Evolutionary conservation across 129 eudicot species (phyloP).

Genomic region (Centrapalus pauciflorus): DNA sequence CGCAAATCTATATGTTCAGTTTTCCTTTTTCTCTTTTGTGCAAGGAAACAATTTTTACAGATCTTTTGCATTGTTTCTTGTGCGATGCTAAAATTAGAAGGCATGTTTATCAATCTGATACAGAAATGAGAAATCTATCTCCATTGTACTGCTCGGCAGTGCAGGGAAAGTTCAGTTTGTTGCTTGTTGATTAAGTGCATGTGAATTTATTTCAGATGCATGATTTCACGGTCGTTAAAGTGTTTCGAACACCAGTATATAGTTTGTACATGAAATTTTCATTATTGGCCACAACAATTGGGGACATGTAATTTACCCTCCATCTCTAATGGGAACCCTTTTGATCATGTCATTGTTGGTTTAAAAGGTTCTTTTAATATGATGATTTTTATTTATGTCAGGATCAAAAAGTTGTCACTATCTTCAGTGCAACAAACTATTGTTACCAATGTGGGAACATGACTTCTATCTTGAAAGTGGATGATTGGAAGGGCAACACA

Average conservation of each 20-base stretch:
- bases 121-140: no score
- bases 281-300: no score
- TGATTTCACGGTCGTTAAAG: no score
- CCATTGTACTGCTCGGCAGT: no score
- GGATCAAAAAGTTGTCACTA: conserved; percentile 96
- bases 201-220: no score
- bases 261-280: no score
- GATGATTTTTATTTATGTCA: conserved; percentile 20
- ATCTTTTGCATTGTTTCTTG: no score
- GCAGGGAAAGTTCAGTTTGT: no score
- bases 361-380: not conserved
- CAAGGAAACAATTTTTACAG: not conserved
- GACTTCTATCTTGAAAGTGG: conserved; percentile 95
- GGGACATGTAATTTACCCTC: conserved; percentile 63
- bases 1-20: not conserved
- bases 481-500: conserved; percentile 83
- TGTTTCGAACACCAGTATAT: no score
- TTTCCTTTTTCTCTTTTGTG: not conserved
- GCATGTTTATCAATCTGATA: no score
- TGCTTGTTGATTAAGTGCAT: no score
- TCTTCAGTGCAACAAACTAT: conserved; percentile 90
- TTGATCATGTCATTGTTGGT: not conserved
- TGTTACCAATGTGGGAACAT: conserved; percentile 94
- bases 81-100: no score
- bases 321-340: conserved; percentile 13